Evolutionary conservation across 163 green algal species (phyloP), one percentile per base, ranked within the genome.

Genomic region (Coccomyxa subellipsoidea): DNA sequence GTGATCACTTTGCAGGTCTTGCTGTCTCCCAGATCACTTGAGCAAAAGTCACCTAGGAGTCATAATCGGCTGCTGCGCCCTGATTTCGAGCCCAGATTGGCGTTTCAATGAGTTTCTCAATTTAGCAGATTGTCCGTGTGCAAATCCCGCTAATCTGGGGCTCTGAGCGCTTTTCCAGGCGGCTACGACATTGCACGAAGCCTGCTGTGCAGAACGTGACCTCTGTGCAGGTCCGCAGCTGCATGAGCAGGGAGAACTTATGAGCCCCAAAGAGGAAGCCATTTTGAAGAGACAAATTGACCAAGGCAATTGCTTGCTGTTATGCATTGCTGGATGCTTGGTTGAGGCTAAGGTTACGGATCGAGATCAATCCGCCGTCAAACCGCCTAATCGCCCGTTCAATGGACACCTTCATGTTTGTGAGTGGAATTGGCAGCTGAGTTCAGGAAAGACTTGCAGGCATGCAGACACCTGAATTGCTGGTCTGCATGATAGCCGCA

Each of bases 1-100:
- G 66, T 25, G 31, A 47, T 18, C 40, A 9, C 29, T 38, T 66
- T 69, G 18, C 29, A 38, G 39, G 76, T 69, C 15, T 3, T 18
- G 29, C 29, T 70, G 76, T 69, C 32, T 18, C 32, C 27, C 70
- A 69, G 15, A 4, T 38, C 39, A 59, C 3, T 23, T 12, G 15
- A 7, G 21, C 69, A 9, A 10, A 29, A 25, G 18, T 27, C 5
- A 80, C 76, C 76, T 59, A 31, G 76, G 76, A 9, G 76, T 37
- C 36, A 80, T 27, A 35, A 80, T 70, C 29, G 76, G 76, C 76
- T 80, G 76, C 5, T 39, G 32, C 32, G 66, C 66, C 7, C 27
- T 34, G 18, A 73, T 73, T 32, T 73, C 21, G 21, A 73, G 47
- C 21, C 47, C 47, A 59, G 3, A 59, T 59, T 59, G 47, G 15